Conservation (phyloP, 2,329 filamentous ascomycete species). For the Alternaria hordeiaustralica region DNA sequence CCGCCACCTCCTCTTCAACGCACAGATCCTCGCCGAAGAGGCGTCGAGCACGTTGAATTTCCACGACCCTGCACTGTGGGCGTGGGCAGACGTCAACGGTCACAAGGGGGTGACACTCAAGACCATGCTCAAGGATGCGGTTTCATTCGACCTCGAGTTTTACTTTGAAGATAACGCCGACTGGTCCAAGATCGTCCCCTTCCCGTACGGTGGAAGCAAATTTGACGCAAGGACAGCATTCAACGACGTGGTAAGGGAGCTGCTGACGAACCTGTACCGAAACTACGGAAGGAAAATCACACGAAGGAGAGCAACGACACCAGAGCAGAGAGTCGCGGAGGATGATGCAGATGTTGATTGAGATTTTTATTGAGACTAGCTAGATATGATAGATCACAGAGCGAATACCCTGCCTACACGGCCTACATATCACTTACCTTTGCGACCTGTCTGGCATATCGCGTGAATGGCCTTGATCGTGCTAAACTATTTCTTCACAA, state of each 20-base stretch:
- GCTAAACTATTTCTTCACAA: background rate
- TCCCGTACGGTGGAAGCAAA: slow-evolving; percentile 43
- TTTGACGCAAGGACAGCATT: slow-evolving; percentile 40
- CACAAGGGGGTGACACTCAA: slow-evolving; percentile 38
- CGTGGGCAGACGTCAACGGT: slow-evolving; percentile 40
- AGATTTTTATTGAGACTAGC: background rate
- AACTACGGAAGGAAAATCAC: slow-evolving; percentile 45
- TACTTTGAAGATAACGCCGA: slow-evolving; percentile 39
- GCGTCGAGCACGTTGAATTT: slow-evolving; percentile 36
- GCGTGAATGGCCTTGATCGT: background rate
- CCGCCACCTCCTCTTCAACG: slow-evolving; percentile 44
- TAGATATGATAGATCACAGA: background rate
- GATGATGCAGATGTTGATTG: background rate
- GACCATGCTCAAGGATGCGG: slow-evolving; percentile 39
- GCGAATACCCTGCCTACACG: background rate
- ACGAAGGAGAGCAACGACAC: slow-evolving; percentile 11
- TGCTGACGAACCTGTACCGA: slow-evolving; percentile 39
- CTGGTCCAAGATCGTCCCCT: slow-evolving; percentile 39
- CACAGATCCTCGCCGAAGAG: slow-evolving; percentile 35
- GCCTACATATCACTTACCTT: background rate
- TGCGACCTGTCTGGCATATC: background rate
- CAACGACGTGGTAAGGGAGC: slow-evolving; percentile 31
- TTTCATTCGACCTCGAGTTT: slow-evolving; percentile 42
- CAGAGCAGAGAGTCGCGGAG: slow-evolving; percentile 1
- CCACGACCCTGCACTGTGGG: slow-evolving; percentile 43